Conservation (phyloP, 2,329 filamentous ascomycete genomes). For the Lecanicillium sp. region DNA sequence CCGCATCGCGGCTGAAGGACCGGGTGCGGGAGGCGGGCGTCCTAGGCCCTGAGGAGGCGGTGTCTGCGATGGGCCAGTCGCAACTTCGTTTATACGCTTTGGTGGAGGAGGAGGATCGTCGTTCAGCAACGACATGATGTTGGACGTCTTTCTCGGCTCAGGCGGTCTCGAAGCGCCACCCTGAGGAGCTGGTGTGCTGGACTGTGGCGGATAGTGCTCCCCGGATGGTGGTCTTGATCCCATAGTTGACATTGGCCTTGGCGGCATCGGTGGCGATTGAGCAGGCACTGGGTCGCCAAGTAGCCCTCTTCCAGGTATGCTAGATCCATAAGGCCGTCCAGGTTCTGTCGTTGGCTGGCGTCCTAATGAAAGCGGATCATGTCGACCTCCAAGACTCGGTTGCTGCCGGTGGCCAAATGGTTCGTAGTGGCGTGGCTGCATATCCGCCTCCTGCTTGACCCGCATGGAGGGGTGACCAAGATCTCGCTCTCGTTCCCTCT, state of each 20-base stretch:
- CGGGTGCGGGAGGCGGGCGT: slow-evolving; percentile 29
- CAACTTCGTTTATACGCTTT: slow-evolving; percentile 44
- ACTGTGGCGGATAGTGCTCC: slow-evolving; percentile 23
- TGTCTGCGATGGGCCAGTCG: slow-evolving; percentile 36
- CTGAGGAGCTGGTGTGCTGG: slow-evolving; percentile 18
- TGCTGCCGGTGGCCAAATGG: slow-evolving; percentile 31
- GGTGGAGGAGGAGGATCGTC: slow-evolving; percentile 44
- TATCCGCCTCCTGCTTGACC: slow-evolving; percentile 44
- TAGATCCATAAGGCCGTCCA: slow-evolving; percentile 28
- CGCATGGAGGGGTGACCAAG: slow-evolving; percentile 15
- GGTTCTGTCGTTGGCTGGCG: slow-evolving; percentile 33
- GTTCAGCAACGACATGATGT: slow-evolving; percentile 54
- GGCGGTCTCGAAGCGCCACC: slow-evolving; percentile 32
- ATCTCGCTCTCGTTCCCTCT: slow-evolving; percentile 17
- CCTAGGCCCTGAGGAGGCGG: slow-evolving; percentile 40
- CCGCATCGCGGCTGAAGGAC: slow-evolving; percentile 34
- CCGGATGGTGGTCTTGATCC: slow-evolving; percentile 11
- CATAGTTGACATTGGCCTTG: slow-evolving; percentile 28
- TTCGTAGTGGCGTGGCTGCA: slow-evolving; percentile 33
- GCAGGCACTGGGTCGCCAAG: slow-evolving; percentile 29
- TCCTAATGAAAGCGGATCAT: slow-evolving; percentile 31
- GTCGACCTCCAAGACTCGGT: slow-evolving; percentile 28
- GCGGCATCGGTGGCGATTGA: slow-evolving; percentile 30
- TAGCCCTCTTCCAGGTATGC: slow-evolving; percentile 30
- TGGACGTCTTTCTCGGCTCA: slow-evolving; percentile 52